Percentiles rank a stretch among this genome's conserved stretches.
Evolutionary conservation across 805 yeast species (phyloP).

Genomic region (Candida peoriensis): DNA sequence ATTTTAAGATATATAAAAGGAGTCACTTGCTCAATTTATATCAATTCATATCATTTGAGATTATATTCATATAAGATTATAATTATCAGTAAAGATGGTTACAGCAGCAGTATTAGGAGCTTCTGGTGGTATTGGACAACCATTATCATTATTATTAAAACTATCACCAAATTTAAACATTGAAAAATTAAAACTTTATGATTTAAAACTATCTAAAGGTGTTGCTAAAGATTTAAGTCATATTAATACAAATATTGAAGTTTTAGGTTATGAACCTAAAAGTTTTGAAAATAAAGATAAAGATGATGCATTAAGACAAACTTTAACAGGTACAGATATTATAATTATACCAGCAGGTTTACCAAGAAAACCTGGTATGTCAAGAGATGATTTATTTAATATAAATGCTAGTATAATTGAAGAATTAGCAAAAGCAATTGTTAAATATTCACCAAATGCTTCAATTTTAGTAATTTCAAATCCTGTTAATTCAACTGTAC

Average conservation of each 20-base stretch:
- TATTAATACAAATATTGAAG: slow-evolving; percentile 63
- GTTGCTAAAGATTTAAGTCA: slow-evolving; percentile 87
- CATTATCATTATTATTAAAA: slow-evolving; percentile 76
- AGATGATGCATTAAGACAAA: slow-evolving; percentile 35
- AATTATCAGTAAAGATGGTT: slow-evolving; percentile 21
- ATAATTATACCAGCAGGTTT: slow-evolving; percentile 73
- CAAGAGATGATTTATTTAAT: slow-evolving; percentile 83
- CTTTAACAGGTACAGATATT: slow-evolving; percentile 41
- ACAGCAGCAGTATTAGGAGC: slow-evolving; percentile 90
- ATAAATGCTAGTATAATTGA: slow-evolving; percentile 79
- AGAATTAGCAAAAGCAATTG: slow-evolving; percentile 70
- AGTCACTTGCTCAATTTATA: too few relatives aligned
- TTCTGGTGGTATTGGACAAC: slow-evolving; percentile 94
- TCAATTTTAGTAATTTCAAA: slow-evolving; percentile 80
- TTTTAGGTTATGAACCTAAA: slow-evolving; percentile 56
- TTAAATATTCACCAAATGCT: slow-evolving; percentile 66
- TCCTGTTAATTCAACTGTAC: slow-evolving; percentile 93
- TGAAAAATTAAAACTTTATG: slow-evolving; percentile 69
- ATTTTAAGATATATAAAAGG: too few relatives aligned
- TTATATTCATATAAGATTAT: not conserved
- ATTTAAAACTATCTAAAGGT: slow-evolving; percentile 80
- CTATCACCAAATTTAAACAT: slow-evolving; percentile 48
- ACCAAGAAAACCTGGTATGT: slow-evolving; percentile 94
- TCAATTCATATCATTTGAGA: too few relatives aligned
- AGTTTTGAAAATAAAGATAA: slow-evolving; percentile 46